These are phyloP conservation scores for Chaetomium tenue DNA, from an alignment of 495 filamentous ascomycete genomes.

Conservation along the genomic window DNA sequence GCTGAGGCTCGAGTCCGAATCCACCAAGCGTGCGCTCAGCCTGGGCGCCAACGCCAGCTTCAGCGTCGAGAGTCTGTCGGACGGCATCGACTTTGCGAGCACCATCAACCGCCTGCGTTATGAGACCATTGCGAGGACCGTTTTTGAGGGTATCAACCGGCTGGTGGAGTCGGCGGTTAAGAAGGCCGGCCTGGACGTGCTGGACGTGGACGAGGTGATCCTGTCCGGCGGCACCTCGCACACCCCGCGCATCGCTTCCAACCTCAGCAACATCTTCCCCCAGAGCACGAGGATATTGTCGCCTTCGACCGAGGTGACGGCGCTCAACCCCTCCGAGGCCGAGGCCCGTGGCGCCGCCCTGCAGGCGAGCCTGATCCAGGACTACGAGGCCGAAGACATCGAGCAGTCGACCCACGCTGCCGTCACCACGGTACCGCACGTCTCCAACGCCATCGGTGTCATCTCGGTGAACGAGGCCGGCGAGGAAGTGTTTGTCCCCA, in stretches of 20 bases:
- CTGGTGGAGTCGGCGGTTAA: slow-evolving; percentile 80
- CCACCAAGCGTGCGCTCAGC: slow-evolving; percentile 83
- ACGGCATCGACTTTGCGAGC: slow-evolving; percentile 85
- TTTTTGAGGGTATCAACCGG: slow-evolving; percentile 81
- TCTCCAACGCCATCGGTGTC: slow-evolving; percentile 83
- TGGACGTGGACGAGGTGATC: slow-evolving; percentile 94
- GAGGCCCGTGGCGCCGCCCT: slow-evolving; percentile 87
- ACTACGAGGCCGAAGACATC: slow-evolving; percentile 90
- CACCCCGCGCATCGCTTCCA: slow-evolving; percentile 84
- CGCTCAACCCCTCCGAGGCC: slow-evolving; percentile 92
- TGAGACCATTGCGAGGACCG: slow-evolving; percentile 80
- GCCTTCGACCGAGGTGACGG: slow-evolving; percentile 68
- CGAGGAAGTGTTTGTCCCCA: slow-evolving; percentile 67
- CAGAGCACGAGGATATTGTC: slow-evolving; percentile 74
- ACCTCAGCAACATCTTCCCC: slow-evolving; percentile 76
- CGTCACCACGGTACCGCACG: slow-evolving; percentile 89
- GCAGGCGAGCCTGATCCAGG: slow-evolving; percentile 87
- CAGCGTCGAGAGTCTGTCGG: slow-evolving; percentile 81
- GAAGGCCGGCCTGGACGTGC: slow-evolving; percentile 87
- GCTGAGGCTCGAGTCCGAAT: slow-evolving; percentile 86
- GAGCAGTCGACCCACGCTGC: slow-evolving; percentile 93
- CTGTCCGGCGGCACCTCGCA: slow-evolving; percentile 89
- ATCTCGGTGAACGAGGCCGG: slow-evolving; percentile 63
- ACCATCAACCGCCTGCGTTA: slow-evolving; percentile 91
- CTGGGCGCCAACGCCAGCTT: slow-evolving; percentile 83